phyloP scores from a whole-genome alignment of 441 rosid species.

The Capsella rubella region DNA sequence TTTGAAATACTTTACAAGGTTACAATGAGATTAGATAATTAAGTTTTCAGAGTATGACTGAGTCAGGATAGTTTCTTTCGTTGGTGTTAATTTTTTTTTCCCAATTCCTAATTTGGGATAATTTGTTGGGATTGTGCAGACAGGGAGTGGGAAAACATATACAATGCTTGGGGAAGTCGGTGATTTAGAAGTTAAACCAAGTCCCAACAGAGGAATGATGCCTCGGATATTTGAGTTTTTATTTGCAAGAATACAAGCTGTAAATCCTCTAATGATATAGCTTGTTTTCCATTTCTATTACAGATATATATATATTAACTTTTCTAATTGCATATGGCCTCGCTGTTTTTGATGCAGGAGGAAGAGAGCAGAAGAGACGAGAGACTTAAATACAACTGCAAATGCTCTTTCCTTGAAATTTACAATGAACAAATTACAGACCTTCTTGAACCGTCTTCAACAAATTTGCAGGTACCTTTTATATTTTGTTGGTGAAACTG shows the following conservation, averaged over 20 bases:
- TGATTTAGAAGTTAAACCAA: conserved; percentile 85
- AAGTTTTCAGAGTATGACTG: conserved; percentile 12
- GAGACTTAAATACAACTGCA: conserved; percentile 86
- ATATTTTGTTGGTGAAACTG: conserved; percentile 21
- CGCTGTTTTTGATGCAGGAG: conserved; percentile 65
- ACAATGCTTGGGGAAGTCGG: conserved; percentile 96
- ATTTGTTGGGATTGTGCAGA: conserved; percentile 58
- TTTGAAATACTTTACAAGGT: conserved; percentile 7
- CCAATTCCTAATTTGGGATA: neutral
- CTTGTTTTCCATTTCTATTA: neutral
- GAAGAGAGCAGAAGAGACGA: conserved; percentile 98
- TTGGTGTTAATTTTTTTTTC: neutral
- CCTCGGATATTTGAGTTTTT: conserved; percentile 98
- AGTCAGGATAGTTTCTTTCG: conserved; percentile 20
- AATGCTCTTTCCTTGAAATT: conserved; percentile 97
- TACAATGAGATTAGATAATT: conserved; percentile 11
- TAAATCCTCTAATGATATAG: conserved; percentile 46
- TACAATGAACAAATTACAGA: conserved; percentile 95
- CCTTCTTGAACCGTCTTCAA: conserved; percentile 94
- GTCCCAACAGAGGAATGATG: conserved; percentile 93
- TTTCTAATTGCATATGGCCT: conserved; percentile 29
- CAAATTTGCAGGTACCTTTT: conserved; percentile 62
- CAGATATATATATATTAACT: conserved; percentile 9
- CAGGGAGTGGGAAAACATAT: conserved; percentile 97
- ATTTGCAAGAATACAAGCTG: conserved; percentile 99